Percentiles rank a stretch among this genome's conserved stretches.
phyloP scores from a whole-genome alignment of 768 basidiomycete species.

The Rhodotorula graminis region DNA sequence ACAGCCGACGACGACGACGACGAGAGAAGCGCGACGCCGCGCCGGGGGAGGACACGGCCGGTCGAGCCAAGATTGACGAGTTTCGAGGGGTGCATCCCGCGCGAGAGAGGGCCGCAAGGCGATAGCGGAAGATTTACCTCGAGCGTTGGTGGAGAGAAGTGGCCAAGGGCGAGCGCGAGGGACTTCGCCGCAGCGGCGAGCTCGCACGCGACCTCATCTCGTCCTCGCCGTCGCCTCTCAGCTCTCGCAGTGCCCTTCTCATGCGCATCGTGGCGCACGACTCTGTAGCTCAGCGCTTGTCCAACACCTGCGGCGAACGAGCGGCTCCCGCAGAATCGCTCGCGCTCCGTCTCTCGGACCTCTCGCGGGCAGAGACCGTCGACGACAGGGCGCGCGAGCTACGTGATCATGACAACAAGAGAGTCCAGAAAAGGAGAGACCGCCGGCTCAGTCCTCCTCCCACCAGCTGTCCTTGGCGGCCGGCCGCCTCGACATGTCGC shows the following conservation, averaged over 20 bases:
- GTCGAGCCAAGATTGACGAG: neutral
- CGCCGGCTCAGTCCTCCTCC: constrained; percentile 18
- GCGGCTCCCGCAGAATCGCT: too few relatives aligned
- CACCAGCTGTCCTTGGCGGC: constrained; percentile 29
- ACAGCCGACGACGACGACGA: neutral
- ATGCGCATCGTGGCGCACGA: too few relatives aligned
- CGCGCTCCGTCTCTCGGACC: neutral
- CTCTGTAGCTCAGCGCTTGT: too few relatives aligned
- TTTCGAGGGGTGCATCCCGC: constrained; percentile 1
- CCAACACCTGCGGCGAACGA: too few relatives aligned
- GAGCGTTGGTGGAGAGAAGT: neutral
- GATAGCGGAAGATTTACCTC: constrained; percentile 1
- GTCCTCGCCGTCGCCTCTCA: too few relatives aligned
- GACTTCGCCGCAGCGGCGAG: too few relatives aligned
- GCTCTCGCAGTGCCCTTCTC: neutral
- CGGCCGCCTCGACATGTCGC: constrained; percentile 19
- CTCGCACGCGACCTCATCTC: too few relatives aligned
- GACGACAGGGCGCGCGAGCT: too few relatives aligned
- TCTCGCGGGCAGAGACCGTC: too few relatives aligned
- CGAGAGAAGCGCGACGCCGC: neutral
- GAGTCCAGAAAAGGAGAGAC: neutral
- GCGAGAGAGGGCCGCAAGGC: neutral
- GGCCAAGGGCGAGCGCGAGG: neutral
- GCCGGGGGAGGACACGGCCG: neutral
- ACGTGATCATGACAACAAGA: neutral